Evolutionary conservation across 257 asterid species (phyloP).

Genomic region (Nicotiana tomentosiformis): DNA sequence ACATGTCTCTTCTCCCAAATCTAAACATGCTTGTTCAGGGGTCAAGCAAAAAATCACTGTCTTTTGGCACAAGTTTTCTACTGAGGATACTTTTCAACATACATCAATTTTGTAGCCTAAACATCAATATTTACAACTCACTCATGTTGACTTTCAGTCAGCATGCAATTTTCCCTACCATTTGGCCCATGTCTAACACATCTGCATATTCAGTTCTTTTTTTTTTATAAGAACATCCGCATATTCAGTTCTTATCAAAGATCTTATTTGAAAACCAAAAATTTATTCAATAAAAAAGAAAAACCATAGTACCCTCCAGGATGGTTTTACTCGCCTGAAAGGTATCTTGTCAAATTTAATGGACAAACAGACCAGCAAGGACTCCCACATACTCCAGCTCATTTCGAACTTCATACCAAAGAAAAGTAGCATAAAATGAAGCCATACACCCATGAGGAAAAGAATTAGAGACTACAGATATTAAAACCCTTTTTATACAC

Average conservation of each 20-base stretch:
- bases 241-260: not conserved
- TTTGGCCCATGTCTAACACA: not conserved
- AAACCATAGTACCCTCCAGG: not conserved
- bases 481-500: not conserved
- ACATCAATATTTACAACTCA: not conserved
- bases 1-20: not conserved
- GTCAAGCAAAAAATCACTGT: not conserved
- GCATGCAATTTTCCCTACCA: not conserved
- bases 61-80: not conserved
- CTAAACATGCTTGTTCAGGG: constrained; percentile 3
- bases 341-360: not conserved
- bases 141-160: not conserved
- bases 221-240: not conserved
- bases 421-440: constrained; percentile 3
- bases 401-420: not conserved
- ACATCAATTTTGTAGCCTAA: not conserved
- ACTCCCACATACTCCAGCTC: constrained; percentile 4
- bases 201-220: not conserved
- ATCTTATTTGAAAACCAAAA: not conserved
- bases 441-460: not conserved
- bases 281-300: not conserved
- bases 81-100: not conserved
- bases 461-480: not conserved
- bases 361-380: not conserved
- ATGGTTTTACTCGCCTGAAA: not conserved